Evolutionary conservation across 2,329 filamentous ascomycete genomes (phyloP).

Genomic region (Fusarium gaditjirri): DNA sequence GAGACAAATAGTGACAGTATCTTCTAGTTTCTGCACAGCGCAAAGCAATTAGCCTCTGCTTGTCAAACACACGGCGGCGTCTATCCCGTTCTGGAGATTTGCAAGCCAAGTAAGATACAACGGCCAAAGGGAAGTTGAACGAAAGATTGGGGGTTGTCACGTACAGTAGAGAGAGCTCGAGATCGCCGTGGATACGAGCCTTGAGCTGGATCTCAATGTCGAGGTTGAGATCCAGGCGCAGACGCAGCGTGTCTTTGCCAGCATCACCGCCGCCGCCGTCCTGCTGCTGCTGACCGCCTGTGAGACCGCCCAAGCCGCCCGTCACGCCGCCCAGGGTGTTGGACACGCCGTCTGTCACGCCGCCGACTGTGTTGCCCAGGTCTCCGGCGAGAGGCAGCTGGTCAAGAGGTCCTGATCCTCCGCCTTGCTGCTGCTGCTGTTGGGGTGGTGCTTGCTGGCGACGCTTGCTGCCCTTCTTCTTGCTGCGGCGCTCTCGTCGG

Average conservation of each 20-base stretch:
- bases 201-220: conserved; percentile 88
- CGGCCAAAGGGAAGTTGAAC: conserved; percentile 6
- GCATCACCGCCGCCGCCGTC: conserved; percentile 51
- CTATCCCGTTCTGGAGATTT: conserved; percentile 45
- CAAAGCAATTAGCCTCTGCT: conserved; percentile 43
- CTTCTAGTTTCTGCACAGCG: conserved; percentile 36
- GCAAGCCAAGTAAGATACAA: conserved; percentile 43
- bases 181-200: conserved; percentile 85
- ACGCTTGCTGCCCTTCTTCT: conserved; percentile 48
- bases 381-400: conserved; percentile 51
- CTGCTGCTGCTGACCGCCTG: conserved; percentile 50
- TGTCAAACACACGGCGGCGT: conserved; percentile 7
- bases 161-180: conserved; percentile 77
- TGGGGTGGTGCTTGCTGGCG: conserved; percentile 41
- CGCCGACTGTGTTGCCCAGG: conserved; percentile 51
- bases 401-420: conserved; percentile 48
- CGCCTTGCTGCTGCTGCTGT: conserved; percentile 27
- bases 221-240: conserved; percentile 82
- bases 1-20: not conserved
- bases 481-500: conserved; percentile 40
- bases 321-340: conserved; percentile 56
- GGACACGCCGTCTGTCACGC: conserved; percentile 55
- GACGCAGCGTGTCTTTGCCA: conserved; percentile 70
- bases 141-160: conserved; percentile 44
- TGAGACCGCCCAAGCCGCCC: conserved; percentile 51